Evolutionary conservation across 768 basidiomycete species (phyloP), one percentile per base, ranked within the genome.

Genomic region (Zangia roseola): DNA sequence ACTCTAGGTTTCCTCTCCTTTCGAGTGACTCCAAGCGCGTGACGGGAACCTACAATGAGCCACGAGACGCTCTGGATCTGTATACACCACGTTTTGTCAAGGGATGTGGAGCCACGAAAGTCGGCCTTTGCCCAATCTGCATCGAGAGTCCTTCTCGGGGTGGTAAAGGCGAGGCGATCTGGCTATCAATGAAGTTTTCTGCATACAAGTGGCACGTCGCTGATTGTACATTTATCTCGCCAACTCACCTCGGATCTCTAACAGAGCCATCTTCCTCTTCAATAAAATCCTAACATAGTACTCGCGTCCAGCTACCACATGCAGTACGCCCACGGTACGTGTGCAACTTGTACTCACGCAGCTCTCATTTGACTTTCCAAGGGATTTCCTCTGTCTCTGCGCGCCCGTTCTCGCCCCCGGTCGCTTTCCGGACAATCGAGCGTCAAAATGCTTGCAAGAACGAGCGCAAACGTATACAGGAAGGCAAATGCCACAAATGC

Each of bases 401-500:
- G 0, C 76, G 72, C 2, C 90, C 91, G 1, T 90, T 91, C 65
- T 88, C 86, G 6, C 91, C 91, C 0, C 91, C 91, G 1, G 62
- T 77, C 21, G 76, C 75, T 2, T 86, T 87, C 61, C 83, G 84
- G 30, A 64, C 69, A 12, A 64, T 71, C 2, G 40, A 59, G 1
- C 78, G 85, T 35, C 66, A 61, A 3, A 68, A 74, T 30, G 61
- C 79, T 1, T 76, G 74, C 9, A 87, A 84, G 62, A 74, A 77
- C 38, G 86, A 91, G 60, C 81, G 82, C 48, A 51, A 67, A 0
- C 56, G 69, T 23, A 74, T 91, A 50, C 71, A 78, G 37, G 80
- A 92, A 57, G 91, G 88, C 3, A 81, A 78, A 57, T 93, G 91
- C 57, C 89, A 92, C 71, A 81, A 79, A 57, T 93, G 91, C 67